A percentile compares a stretch with the other conserved stretches of the same genome.
Conservation (phyloP, 768 basidiomycete species). For the Pholiota microspora region DNA sequence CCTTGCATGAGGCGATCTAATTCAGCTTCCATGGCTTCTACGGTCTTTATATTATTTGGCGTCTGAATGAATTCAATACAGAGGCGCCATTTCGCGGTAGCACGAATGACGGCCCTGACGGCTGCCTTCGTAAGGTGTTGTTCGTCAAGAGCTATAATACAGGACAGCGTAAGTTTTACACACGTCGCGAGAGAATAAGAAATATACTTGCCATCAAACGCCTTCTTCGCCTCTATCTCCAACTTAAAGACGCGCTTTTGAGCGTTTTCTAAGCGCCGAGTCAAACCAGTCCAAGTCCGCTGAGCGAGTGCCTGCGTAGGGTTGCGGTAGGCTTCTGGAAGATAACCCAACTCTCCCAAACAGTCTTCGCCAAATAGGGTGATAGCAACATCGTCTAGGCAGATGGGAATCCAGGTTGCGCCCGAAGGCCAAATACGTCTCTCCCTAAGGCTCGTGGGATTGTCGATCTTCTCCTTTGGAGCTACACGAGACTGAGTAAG, state of each 20-base stretch:
- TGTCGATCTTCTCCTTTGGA: not conserved
- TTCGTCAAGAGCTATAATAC: constrained; percentile 10
- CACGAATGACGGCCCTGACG: constrained; percentile 15
- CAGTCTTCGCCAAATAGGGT: constrained; percentile 12
- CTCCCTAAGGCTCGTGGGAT: too few species aligned
- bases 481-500: not conserved
- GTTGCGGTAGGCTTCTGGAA: not conserved
- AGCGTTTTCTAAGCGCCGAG: not conserved
- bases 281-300: constrained; percentile 7
- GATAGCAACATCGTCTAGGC: constrained; percentile 10
- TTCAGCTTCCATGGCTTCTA: constrained; percentile 15
- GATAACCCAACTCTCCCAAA: not conserved
- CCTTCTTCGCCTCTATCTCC: not conserved
- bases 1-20: constrained; percentile 16
- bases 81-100: constrained; percentile 20
- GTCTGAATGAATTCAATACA: constrained; percentile 4
- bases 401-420: constrained; percentile 6
- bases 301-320: not conserved
- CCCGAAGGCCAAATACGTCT: constrained; percentile 5
- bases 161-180: not conserved
- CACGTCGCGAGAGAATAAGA: not conserved
- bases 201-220: constrained; percentile 13
- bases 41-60: constrained; percentile 4
- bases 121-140: constrained; percentile 12
- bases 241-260: not conserved